phyloP scores from a whole-genome alignment of 768 basidiomycete genomes.

The Suillus spraguei region DNA sequence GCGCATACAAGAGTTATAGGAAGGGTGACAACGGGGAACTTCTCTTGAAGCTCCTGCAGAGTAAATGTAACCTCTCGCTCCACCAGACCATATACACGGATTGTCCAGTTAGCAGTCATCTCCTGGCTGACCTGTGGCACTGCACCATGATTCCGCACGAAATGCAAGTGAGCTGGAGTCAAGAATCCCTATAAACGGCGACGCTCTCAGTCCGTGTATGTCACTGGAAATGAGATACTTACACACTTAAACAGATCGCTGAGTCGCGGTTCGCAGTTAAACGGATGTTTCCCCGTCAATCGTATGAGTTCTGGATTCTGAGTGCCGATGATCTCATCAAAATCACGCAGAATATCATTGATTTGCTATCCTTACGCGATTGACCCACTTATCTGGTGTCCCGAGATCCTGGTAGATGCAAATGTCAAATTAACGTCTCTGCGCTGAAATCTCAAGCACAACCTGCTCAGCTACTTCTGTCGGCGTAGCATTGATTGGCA shows the following conservation, averaged over 20 bases:
- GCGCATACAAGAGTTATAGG: constrained; percentile 67
- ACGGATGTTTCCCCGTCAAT: constrained; percentile 62
- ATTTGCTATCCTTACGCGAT: constrained; percentile 28
- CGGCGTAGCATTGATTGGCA: constrained; percentile 26
- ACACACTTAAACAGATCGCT: constrained; percentile 44
- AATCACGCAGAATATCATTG: neutral
- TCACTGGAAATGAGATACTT: constrained; percentile 9
- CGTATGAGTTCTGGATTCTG: constrained; percentile 44
- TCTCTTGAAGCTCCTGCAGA: constrained; percentile 44
- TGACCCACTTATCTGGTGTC: constrained; percentile 46
- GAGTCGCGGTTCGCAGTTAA: constrained; percentile 57
- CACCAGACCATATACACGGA: constrained; percentile 45
- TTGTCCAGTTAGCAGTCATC: constrained; percentile 43
- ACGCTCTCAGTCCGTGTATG: neutral
- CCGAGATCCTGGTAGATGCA: constrained; percentile 28
- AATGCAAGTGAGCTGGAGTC: constrained; percentile 55
- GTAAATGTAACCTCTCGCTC: constrained; percentile 39
- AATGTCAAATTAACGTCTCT: neutral
- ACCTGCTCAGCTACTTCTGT: constrained; percentile 27
- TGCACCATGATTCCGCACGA: constrained; percentile 65
- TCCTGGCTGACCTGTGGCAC: constrained; percentile 49
- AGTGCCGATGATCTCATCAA: neutral
- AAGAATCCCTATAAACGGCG: constrained; percentile 46
- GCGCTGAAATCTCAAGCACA: neutral
- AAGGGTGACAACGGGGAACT: constrained; percentile 55